Evolutionary conservation across 345 rosid species (phyloP), one percentile per base, ranked within the genome.

Genomic region (Anastatica hierochuntica): DNA sequence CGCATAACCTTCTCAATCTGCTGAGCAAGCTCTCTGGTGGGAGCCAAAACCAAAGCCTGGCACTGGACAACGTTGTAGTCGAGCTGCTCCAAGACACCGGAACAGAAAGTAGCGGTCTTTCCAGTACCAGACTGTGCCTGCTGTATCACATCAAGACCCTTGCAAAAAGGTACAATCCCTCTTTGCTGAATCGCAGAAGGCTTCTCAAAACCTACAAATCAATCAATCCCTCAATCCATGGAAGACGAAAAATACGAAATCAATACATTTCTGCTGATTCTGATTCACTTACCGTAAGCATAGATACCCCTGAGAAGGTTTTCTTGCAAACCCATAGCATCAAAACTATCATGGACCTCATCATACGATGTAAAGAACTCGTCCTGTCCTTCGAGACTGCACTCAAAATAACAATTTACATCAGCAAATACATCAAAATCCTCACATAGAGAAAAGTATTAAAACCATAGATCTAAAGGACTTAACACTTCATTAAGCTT

Each of bases 1-100:
- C 95, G 76, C 95, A 85, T 85, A 49, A 79, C 90, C 73, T 79
- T 85, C 61, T 85, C 95, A 60, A 82, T 85, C 75, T 85, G 95
- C 43, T 85, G 94, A 15, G 94, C 94, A 52, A 85, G 79, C 66
- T 85, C 94, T 39, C 84, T 67, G 36, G 86, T 82, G 4, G 95
- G 95, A 21, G 95, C 95, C 66, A 85, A 49, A 49, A 85, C 95
- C 42, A 85, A 63, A 13, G 95, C 79, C 53, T 82, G 33, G 33
- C 33, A 29, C 33, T 85, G 82, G 20, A 85, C 80, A 42, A 78
- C 52, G 51, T 52, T 36, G 31, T 74, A 79, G 63, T 85, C 84
- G 51, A 85, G 84, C 58, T 79, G 94, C 54, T 85, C 84, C 45
- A 85, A 74, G 68, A 85, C 76, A 1, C 89, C 89, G 17, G 94